Evolutionary conservation across 805 yeast species (phyloP).

Genomic region (Ogataea chonburiensis): DNA sequence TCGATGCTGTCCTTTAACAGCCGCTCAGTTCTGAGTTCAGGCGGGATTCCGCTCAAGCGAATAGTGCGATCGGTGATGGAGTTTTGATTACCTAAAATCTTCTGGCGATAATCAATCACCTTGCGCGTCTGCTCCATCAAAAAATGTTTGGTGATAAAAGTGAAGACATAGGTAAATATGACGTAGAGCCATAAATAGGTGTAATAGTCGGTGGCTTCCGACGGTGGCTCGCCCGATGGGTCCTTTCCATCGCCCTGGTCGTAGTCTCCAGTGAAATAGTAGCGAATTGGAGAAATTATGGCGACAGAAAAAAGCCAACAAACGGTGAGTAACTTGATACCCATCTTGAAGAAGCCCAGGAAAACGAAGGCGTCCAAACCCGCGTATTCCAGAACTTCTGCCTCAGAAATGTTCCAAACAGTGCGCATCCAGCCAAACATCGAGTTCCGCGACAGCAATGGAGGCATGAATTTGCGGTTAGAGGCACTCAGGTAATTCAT

Average conservation of each 20-base stretch:
- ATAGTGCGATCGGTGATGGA: slow-evolving; percentile 91
- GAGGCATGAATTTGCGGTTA: slow-evolving; percentile 50
- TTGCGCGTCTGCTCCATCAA: slow-evolving; percentile 68
- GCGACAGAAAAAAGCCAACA: slow-evolving; percentile 70
- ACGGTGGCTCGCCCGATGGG: slow-evolving; percentile 22
- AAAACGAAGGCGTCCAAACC: slow-evolving; percentile 95
- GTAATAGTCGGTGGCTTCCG: slow-evolving; percentile 39
- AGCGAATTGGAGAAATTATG: slow-evolving; percentile 81
- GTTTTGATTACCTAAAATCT: slow-evolving; percentile 78
- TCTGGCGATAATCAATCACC: slow-evolving; percentile 77
- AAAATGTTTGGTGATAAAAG: slow-evolving; percentile 58
- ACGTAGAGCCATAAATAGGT: slow-evolving; percentile 84
- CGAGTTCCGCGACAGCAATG: slow-evolving; percentile 53
- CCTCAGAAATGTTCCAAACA: slow-evolving; percentile 62
- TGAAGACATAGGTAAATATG: slow-evolving; percentile 81
- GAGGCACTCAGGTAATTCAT: slow-evolving; percentile 42
- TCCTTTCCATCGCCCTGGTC: slow-evolving; percentile 54
- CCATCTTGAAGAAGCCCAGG: slow-evolving; percentile 85
- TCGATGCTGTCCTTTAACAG: slow-evolving; percentile 74
- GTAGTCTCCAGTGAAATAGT: slow-evolving; percentile 75
- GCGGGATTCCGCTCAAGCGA: slow-evolving; percentile 84
- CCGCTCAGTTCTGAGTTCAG: slow-evolving; percentile 69
- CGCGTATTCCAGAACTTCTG: slow-evolving; percentile 80
- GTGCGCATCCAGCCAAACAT: slow-evolving; percentile 81
- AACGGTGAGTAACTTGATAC: slow-evolving; percentile 63